phyloP scores from a whole-genome alignment of 2,329 filamentous ascomycete species.

The Paraconiothyrium brasiliense region DNA sequence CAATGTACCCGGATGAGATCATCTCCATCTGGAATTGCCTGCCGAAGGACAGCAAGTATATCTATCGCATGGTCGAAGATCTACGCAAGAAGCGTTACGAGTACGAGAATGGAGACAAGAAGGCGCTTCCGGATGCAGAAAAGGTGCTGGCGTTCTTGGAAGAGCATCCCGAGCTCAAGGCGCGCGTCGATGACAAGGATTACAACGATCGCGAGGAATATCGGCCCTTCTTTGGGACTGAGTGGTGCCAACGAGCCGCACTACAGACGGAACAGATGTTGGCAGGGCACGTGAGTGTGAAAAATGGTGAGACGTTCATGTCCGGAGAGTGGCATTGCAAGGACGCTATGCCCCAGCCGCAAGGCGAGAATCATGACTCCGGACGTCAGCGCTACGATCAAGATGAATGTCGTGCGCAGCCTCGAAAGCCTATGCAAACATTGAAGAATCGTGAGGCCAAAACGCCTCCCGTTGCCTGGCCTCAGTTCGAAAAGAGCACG shows the following conservation, averaged over 20 bases:
- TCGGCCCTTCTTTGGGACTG: conserved; percentile 19
- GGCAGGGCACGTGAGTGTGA: background rate
- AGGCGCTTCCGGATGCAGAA: conserved; percentile 5
- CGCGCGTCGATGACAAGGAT: conserved; percentile 20
- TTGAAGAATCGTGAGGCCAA: background rate
- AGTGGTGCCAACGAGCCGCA: conserved; percentile 18
- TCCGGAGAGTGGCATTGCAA: background rate
- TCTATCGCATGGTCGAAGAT: conserved; percentile 29
- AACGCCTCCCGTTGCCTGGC: background rate
- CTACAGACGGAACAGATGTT: conserved; percentile 4
- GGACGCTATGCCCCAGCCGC: background rate
- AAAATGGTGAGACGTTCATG: background rate
- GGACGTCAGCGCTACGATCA: background rate
- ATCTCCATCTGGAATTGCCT: conserved; percentile 34
- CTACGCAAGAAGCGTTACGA: conserved; percentile 12
- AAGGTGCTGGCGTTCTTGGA: conserved; percentile 22
- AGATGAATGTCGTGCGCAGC: background rate
- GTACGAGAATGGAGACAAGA: conserved; percentile 4
- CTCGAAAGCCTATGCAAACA: background rate
- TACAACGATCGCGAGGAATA: conserved; percentile 23
- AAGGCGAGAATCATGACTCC: background rate
- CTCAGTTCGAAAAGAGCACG: background rate
- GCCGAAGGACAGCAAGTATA: conserved; percentile 29
- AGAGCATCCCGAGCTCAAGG: conserved; percentile 15
- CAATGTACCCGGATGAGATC: conserved; percentile 27